Percentiles rank a stretch among this genome's conserved stretches.
Conservation (phyloP, 2,329 filamentous ascomycete species). For the Calonectria pseudoturangicola region DNA sequence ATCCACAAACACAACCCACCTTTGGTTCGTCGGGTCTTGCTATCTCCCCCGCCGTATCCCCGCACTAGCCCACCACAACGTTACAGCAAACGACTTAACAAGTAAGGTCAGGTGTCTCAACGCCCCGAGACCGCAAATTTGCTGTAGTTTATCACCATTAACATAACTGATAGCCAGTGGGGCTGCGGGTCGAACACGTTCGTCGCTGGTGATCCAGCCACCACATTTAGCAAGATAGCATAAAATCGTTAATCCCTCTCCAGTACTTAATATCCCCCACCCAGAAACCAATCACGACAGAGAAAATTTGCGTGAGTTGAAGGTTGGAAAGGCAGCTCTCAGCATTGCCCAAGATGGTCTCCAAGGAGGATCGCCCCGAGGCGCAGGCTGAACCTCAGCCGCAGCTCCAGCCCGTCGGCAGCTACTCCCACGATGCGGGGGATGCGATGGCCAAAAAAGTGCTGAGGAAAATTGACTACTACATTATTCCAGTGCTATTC, state of each 20-base stretch:
- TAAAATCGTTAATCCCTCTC: slow-evolving; percentile 5
- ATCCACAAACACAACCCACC: neutral
- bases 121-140: slow-evolving; percentile 16
- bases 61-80: slow-evolving; percentile 14
- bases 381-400: neutral
- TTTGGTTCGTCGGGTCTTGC: slow-evolving; percentile 6
- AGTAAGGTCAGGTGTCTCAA: neutral
- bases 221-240: neutral
- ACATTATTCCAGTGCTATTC: slow-evolving; percentile 74
- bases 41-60: slow-evolving; percentile 23
- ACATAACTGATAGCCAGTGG: slow-evolving; percentile 15
- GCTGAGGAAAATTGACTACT: slow-evolving; percentile 73
- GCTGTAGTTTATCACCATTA: neutral
- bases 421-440: neutral
- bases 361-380: neutral
- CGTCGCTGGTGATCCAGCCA: slow-evolving; percentile 3
- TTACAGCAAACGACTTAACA: neutral
- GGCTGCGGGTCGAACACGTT: slow-evolving; percentile 15
- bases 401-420: neutral
- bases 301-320: neutral
- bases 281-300: neutral
- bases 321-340: neutral
- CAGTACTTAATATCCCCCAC: neutral
- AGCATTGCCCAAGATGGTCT: neutral
- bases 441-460: slow-evolving; percentile 54